Base-by-base conservation (phyloP, 805 yeast species). In the Candida schatavii region DNA sequence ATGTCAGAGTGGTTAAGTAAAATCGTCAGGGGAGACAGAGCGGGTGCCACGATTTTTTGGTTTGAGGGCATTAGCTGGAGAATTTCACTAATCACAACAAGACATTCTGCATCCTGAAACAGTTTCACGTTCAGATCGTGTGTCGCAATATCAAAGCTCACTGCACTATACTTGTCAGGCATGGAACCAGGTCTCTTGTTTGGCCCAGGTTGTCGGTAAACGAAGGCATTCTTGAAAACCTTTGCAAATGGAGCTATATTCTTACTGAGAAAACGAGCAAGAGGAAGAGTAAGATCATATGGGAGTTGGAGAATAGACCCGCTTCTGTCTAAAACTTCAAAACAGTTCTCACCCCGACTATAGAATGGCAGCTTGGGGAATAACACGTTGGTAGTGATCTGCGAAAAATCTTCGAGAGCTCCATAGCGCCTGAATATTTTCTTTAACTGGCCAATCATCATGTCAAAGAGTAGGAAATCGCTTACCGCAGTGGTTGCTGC, bases 301-400 rank as follows among this genome's bases (percentile, higher is more conserved):
- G 97, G 95, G 26, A 93, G 64, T 50, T 90, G 96, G 26, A 93
- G 66, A 3, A 93, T 91, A 0, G 89, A 80, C 0, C 99, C 99
- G 23, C 88, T 82, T 39, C 79, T 74, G 55, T 91, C 98, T 40
- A 93, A 64, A 1, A 93, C 76, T 52, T 90, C 93, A 50, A 85
- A 88, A 0, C 87, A 83, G 37, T 77, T 75, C 40, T 81, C 85
- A 7, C 27, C 27, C 18, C 77, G 70, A 1, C 82, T 64, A 46
- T 74, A 76, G 55, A 85, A 82, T 2, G 83, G 74, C 1, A 93
- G 84, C 48, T 83, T 84, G 0, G 98, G 99, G 46, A 89, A 82
- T n/a, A 93, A 57, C 1, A 77, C 56, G 39, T 62, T 62, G 0
- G 95, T 77, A 20, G 81, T 80, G 10, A 66, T 74, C 5, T 31